phyloP scores from a whole-genome alignment of 345 rosid genomes.

The Linum lewisii region DNA sequence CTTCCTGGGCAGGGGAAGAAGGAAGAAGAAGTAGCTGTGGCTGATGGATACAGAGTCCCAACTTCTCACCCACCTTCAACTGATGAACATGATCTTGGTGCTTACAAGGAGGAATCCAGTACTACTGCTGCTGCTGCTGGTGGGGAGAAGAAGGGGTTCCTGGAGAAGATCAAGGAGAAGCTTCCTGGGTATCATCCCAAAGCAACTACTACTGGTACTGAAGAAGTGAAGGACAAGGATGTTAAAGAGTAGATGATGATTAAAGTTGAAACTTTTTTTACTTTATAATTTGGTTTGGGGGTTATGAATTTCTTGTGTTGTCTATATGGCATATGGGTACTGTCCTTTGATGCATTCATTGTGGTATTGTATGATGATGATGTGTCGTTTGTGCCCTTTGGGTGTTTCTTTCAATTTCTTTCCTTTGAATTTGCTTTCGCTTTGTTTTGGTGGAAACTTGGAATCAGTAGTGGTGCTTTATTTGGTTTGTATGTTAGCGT shows the following conservation, averaged over 20 bases:
- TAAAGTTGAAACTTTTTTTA: background rate
- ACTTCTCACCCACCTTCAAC: background rate
- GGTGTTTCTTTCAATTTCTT: too few species aligned
- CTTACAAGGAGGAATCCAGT: too few species aligned
- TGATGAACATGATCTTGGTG: too few species aligned
- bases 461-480: too few species aligned
- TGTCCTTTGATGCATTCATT: background rate
- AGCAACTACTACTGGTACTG: constrained; percentile 27
- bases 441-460: too few species aligned
- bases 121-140: too few species aligned
- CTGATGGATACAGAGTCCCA: background rate
- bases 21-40: constrained; percentile 16
- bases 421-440: too few species aligned
- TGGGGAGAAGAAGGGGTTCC: constrained; percentile 64
- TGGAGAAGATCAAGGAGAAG: constrained; percentile 89
- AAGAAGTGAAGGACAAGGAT: constrained; percentile 32
- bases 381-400: too few species aligned
- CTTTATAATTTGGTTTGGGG: too few species aligned
- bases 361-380: too few species aligned
- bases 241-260: constrained; percentile 13
- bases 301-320: background rate
- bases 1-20: constrained; percentile 44
- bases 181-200: constrained; percentile 77
- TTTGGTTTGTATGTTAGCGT: too few species aligned
- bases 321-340: too few species aligned